These are phyloP conservation scores for Rhinocladiella mackenziei DNA, from an alignment of 2,329 filamentous ascomycete genomes.

Conservation along the genomic window DNA sequence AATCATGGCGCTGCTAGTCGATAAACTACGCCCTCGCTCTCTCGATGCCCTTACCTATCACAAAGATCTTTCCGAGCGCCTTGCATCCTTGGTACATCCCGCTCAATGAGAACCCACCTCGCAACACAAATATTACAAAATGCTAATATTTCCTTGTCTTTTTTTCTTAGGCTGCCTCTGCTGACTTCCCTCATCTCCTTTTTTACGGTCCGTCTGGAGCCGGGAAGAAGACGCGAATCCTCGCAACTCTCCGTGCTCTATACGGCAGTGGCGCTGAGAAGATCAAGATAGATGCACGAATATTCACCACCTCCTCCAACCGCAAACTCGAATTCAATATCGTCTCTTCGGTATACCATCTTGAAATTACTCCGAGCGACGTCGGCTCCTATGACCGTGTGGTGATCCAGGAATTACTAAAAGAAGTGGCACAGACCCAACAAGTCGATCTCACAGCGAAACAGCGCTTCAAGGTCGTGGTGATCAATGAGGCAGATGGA, in stretches of 20 bases:
- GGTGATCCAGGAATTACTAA: constrained; percentile 89
- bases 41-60: constrained; percentile 73
- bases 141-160: constrained; percentile 17
- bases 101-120: neutral
- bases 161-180: constrained; percentile 71
- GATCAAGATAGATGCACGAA: constrained; percentile 97
- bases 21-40: constrained; percentile 55
- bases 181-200: constrained; percentile 95
- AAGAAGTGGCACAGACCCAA: constrained; percentile 97
- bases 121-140: constrained; percentile 7
- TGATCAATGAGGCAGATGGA: constrained; percentile 98
- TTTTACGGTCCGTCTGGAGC: constrained; percentile 95
- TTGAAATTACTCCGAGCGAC: constrained; percentile 96
- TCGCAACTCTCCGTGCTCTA: constrained; percentile 89
- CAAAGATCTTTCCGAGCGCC: constrained; percentile 75
- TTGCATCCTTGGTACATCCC: constrained; percentile 70
- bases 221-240: constrained; percentile 95
- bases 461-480: constrained; percentile 96
- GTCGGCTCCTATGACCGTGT: constrained; percentile 96
- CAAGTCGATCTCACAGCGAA: constrained; percentile 91
- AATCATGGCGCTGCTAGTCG: constrained; percentile 60
- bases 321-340: constrained; percentile 99
- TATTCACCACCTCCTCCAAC: constrained; percentile 87
- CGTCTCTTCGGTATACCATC: constrained; percentile 91
- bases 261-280: constrained; percentile 98